A percentile compares a stretch with the other conserved stretches of the same genome.
phyloP scores from a whole-genome alignment of 345 rosid genomes.

The Streptanthus diversifolius region DNA sequence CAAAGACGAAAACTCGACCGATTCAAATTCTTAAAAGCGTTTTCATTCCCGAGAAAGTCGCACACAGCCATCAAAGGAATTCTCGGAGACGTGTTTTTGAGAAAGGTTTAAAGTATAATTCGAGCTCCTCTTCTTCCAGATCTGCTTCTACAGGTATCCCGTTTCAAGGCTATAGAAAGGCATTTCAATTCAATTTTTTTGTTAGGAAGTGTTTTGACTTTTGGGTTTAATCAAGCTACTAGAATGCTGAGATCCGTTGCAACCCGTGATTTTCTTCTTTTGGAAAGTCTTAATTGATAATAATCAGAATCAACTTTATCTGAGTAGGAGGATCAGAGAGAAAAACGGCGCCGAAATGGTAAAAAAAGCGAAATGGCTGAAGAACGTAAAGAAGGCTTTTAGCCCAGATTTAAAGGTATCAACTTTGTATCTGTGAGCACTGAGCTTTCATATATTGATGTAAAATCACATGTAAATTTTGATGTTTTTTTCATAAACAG shows the following conservation, averaged over 20 bases:
- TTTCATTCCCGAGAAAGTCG: background rate
- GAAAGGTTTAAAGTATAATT: background rate
- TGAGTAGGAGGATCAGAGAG: conserved; percentile 28
- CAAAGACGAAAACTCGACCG: conserved; percentile 10
- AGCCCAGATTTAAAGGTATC: conserved; percentile 51
- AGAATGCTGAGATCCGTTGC: background rate
- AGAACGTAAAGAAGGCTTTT: conserved; percentile 78
- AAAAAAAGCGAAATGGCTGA: conserved; percentile 83
- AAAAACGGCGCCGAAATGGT: conserved; percentile 55
- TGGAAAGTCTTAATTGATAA: background rate
- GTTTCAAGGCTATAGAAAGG: background rate
- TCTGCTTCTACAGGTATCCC: conserved; percentile 3
- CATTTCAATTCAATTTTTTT: background rate
- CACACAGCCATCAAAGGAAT: background rate
- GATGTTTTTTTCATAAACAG: background rate
- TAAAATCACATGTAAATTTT: too few relatives aligned
- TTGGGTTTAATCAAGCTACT: background rate
- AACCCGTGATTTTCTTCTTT: background rate
- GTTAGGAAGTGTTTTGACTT: conserved; percentile 11
- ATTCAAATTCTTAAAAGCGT: conserved; percentile 8
- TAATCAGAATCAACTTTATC: background rate
- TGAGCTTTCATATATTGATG: background rate
- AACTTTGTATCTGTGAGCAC: background rate
- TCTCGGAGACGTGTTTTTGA: background rate
- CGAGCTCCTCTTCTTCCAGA: conserved; percentile 1